A percentile compares a stretch with the other conserved stretches of the same genome.
These are phyloP conservation scores for Saccharomycopsis microspora DNA, from an alignment of 805 yeast species.

Conservation along the genomic window DNA sequence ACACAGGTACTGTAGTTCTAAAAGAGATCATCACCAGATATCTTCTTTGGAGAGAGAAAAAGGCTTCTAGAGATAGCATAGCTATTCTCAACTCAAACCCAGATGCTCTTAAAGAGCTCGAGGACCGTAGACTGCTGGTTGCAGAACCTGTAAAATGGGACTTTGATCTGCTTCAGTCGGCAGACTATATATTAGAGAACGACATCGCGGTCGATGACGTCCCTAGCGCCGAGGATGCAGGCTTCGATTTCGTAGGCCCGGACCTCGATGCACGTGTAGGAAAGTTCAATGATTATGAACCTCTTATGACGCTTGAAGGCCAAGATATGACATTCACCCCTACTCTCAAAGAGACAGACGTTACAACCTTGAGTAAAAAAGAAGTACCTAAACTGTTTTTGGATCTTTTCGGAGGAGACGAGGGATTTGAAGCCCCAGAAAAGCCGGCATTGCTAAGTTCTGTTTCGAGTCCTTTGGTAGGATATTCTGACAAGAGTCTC, in stretches of 20 bases:
- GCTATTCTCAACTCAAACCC: constrained; percentile 23
- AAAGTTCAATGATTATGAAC: constrained; percentile 11
- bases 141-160: constrained; percentile 66
- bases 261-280: constrained; percentile 1
- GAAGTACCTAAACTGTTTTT: constrained; percentile 66
- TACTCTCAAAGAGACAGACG: constrained; percentile 6
- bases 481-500: constrained; percentile 10
- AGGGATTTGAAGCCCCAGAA: constrained; percentile 18
- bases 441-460: constrained; percentile 16
- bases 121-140: constrained; percentile 8
- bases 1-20: constrained; percentile 45
- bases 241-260: constrained; percentile 9
- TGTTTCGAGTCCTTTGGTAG: constrained; percentile 15
- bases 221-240: constrained; percentile 19
- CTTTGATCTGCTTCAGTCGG: constrained; percentile 68
- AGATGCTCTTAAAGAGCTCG: constrained; percentile 20
- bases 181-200: constrained; percentile 64
- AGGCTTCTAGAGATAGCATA: constrained; percentile 41
- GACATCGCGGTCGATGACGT: constrained; percentile 33
- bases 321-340: constrained; percentile 8
- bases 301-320: constrained; percentile 8
- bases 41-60: constrained; percentile 63
- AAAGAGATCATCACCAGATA: constrained; percentile 70
- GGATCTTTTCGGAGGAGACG: constrained; percentile 53
- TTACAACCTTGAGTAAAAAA: constrained; percentile 18